Evolutionary conservation across 148 eudicot genomes (phyloP), one percentile per base, ranked within the genome.

Genomic region (Amaranthus palmeri): DNA sequence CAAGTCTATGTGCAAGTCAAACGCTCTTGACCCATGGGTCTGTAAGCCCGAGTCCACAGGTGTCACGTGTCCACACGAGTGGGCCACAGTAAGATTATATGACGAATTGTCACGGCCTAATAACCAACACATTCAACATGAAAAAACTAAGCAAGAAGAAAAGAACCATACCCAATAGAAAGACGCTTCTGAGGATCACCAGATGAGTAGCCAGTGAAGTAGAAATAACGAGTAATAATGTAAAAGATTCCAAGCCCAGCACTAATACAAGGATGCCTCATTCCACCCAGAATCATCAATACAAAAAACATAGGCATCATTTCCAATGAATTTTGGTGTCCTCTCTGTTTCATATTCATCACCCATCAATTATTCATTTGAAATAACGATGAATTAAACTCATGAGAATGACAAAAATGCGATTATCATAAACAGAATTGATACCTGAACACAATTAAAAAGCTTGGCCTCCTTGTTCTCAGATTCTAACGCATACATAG

Each of bases 391-490:
- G 36, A 25, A 25, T 25, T 25, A 25, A 25, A 25, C 36, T 25
- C 36, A 25, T 25, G 36, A 25, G 0, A 25, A 25, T n/a, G n/a
- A n/a, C n/a, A n/a, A n/a, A n/a, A n/a, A n/a, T 25, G 36, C 36
- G 36, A 25, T 25, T 25, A 25, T 25, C 36, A n/a, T 3, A 40
- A 60, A 41, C 3, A 8, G 8, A 9, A 11, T 13, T 7, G 43
- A 9, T 40, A 95, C 98, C 98, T 95, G 97, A 62, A 95, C 86
- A 76, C 98, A 95, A 71, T 95, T 95, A 78, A 89, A 95, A 88
- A 91, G 84, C 77, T 95, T 91, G 48, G 93, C 97, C 69, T 91
- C 86, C 81, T 95, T 92, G 85, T 85, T 91, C 58, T 95, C 98
- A 67, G 98, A 81, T 83, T 95, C 98, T 5, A 58, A 54, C 13